These are phyloP conservation scores for Fraxinus baroniana DNA, from an alignment of 305 asterid genomes.

Conservation along the genomic window DNA sequence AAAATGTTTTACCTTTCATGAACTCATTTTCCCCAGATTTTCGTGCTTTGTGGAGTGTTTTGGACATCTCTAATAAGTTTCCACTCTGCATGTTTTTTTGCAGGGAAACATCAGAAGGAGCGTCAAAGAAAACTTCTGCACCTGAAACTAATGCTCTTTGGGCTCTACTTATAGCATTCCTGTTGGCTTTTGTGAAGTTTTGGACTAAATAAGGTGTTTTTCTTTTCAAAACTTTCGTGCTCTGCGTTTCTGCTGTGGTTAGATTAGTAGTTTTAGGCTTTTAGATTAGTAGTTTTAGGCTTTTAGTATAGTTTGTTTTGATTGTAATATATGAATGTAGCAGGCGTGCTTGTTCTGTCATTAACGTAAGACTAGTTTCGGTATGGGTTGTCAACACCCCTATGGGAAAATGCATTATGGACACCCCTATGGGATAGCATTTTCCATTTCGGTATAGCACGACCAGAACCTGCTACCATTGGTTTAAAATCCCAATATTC, in stretches of 20 bases:
- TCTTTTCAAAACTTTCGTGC: not conserved
- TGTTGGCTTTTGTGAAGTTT: not conserved
- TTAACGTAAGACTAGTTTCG: not conserved
- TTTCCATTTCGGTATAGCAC: not conserved
- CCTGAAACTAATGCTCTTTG: not conserved
- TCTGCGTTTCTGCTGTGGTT: not conserved
- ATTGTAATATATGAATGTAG: not conserved
- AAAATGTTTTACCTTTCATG: not conserved
- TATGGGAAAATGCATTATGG: too few species aligned
- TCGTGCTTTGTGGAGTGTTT: not conserved
- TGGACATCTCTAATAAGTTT: not conserved
- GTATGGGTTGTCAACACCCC: not conserved
- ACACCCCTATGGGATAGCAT: too few species aligned
- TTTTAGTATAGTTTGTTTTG: not conserved
- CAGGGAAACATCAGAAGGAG: not conserved
- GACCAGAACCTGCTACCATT: not conserved
- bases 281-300: not conserved
- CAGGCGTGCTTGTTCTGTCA: not conserved
- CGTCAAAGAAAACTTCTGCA: not conserved
- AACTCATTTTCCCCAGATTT: not conserved
- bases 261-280: not conserved
- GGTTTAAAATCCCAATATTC: not conserved
- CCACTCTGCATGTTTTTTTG: not conserved
- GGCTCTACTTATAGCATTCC: constrained; percentile 6
- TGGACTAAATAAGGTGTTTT: not conserved